Percentiles rank a stretch among this genome's conserved stretches.
Conservation (phyloP, 2,329 filamentous ascomycete genomes). For the Tolypocladium ophioglossoides region DNA sequence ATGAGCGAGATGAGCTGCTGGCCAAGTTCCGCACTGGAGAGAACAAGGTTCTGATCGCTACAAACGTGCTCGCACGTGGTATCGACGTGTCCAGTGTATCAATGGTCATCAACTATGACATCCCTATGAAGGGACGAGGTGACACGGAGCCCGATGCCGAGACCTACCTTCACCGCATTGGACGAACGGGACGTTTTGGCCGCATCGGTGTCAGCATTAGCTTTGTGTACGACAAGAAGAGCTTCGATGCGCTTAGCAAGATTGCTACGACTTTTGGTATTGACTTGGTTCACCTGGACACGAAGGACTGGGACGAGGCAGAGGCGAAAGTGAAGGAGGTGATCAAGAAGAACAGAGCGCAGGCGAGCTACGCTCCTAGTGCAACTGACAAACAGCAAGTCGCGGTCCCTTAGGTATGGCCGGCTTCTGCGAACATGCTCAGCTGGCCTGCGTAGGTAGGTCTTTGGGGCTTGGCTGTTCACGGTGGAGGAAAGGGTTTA, state of each 20-base stretch:
- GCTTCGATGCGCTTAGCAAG: constrained; percentile 66
- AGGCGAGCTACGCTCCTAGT: constrained; percentile 40
- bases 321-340: constrained; percentile 74
- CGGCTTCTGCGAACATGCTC: constrained; percentile 5
- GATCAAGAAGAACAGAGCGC: constrained; percentile 60
- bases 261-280: constrained; percentile 76
- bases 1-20: constrained; percentile 72
- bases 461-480: background rate
- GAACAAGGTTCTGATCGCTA: constrained; percentile 95
- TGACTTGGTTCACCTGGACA: constrained; percentile 70
- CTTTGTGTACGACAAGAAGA: constrained; percentile 79
- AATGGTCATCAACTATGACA: constrained; percentile 97
- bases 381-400: constrained; percentile 24
- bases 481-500: background rate
- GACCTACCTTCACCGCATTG: constrained; percentile 96
- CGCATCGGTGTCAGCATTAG: constrained; percentile 93
- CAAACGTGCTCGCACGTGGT: constrained; percentile 90
- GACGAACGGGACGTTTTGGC: constrained; percentile 91
- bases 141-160: constrained; percentile 83
- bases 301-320: constrained; percentile 82
- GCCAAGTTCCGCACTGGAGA: constrained; percentile 76
- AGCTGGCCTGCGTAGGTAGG: background rate
- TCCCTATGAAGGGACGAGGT: constrained; percentile 62
- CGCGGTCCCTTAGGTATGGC: constrained; percentile 18
- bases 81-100: constrained; percentile 88